phyloP scores from a whole-genome alignment of 2,329 filamentous ascomycete genomes.

The Hypomyces perniciosus region DNA sequence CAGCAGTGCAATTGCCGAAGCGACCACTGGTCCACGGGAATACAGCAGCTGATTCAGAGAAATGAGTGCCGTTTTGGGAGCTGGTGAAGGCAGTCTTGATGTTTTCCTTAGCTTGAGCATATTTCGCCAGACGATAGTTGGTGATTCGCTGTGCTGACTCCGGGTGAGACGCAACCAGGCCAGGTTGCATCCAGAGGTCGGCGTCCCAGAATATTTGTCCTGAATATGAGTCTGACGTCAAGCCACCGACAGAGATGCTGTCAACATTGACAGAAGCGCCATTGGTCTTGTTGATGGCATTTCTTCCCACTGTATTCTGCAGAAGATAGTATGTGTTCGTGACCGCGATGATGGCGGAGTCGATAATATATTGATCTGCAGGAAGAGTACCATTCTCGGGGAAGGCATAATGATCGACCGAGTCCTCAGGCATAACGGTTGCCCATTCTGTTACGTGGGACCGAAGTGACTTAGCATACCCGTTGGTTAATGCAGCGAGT shows the following conservation, averaged over 20 bases:
- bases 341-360: slow-evolving; percentile 46
- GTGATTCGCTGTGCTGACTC: slow-evolving; percentile 21
- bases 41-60: slow-evolving; percentile 40
- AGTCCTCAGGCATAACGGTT: slow-evolving; percentile 51
- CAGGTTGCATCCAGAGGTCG: slow-evolving; percentile 24
- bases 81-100: slow-evolving; percentile 44
- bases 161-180: slow-evolving; percentile 21
- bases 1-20: slow-evolving; percentile 58
- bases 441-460: slow-evolving; percentile 59
- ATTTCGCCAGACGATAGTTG: slow-evolving; percentile 21
- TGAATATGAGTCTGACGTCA: slow-evolving; percentile 24
- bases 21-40: slow-evolving; percentile 64
- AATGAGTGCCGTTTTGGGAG: slow-evolving; percentile 49
- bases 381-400: slow-evolving; percentile 52
- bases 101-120: slow-evolving; percentile 52
- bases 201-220: slow-evolving; percentile 27
- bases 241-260: slow-evolving; percentile 22
- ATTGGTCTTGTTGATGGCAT: slow-evolving; percentile 38
- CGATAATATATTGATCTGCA: slow-evolving; percentile 47
- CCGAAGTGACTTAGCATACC: slow-evolving; percentile 48
- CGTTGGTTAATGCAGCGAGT: slow-evolving; percentile 36
- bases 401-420: slow-evolving; percentile 55
- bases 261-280: slow-evolving; percentile 33
- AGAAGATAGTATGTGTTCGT: slow-evolving; percentile 52
- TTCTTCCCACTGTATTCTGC: slow-evolving; percentile 40